Conservation (phyloP, 768 basidiomycete genomes). For the Sutorius australiensis region DNA sequence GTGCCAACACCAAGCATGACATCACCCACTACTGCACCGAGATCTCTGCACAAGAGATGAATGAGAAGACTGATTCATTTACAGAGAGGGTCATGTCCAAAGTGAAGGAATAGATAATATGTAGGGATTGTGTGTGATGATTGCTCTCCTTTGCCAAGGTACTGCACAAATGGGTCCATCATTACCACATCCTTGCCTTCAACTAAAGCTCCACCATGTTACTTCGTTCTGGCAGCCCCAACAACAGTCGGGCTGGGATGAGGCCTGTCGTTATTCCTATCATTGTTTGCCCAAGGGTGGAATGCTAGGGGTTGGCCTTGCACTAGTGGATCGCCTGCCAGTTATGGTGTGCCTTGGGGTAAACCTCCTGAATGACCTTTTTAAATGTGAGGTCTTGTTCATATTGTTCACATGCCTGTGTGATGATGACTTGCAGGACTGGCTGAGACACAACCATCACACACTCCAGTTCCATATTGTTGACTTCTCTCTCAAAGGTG, state of each 20-base stretch:
- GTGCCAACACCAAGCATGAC: not conserved
- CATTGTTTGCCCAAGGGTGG: not conserved
- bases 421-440: constrained; percentile 32
- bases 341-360: constrained; percentile 23
- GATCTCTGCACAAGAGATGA: constrained; percentile 12
- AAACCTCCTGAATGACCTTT: constrained; percentile 25
- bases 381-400: constrained; percentile 34
- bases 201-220: constrained; percentile 13
- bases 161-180: constrained; percentile 23
- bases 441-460: constrained; percentile 12
- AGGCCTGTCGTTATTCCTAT: constrained; percentile 16
- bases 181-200: constrained; percentile 12
- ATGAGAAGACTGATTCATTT: constrained; percentile 16
- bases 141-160: constrained; percentile 22
- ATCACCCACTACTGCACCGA: constrained; percentile 1
- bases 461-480: constrained; percentile 24
- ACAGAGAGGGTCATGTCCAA: too few species aligned
- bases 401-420: constrained; percentile 32
- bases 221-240: constrained; percentile 10
- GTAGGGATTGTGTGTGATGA: constrained; percentile 25
- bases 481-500: constrained; percentile 32
- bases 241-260: constrained; percentile 9
- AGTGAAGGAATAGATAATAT: constrained; percentile 33
- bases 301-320: not conserved
- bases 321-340: constrained; percentile 8